phyloP scores from a whole-genome alignment of 2,329 filamentous ascomycete genomes.

The Colletotrichum filicis region DNA sequence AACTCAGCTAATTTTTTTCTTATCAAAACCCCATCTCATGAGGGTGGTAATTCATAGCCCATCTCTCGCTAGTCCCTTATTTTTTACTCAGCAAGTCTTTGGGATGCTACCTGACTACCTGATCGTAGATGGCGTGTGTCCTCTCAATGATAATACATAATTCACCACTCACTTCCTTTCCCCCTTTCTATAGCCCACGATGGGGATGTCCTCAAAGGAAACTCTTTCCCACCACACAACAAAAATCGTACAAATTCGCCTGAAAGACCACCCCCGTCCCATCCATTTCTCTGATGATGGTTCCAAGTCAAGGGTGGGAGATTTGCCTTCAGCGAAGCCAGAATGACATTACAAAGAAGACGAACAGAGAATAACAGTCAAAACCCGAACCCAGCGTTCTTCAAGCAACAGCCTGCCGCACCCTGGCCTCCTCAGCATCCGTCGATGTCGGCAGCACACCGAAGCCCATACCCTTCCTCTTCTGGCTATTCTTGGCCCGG shows the following conservation, averaged over 20 bases:
- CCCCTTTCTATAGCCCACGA: background rate
- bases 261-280: no score
- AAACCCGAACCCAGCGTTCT: no score
- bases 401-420: constrained; percentile 44
- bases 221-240: background rate
- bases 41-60: background rate
- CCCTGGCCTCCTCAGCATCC: constrained; percentile 57
- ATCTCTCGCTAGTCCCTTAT: background rate
- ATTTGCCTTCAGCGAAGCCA: background rate
- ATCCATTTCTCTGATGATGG: no score
- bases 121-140: background rate
- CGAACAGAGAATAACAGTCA: background rate
- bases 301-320: background rate
- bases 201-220: background rate
- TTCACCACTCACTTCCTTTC: background rate
- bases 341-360: background rate
- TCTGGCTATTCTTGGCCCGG: constrained; percentile 62
- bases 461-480: constrained; percentile 68
- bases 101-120: background rate
- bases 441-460: constrained; percentile 54
- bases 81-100: background rate
- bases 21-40: background rate
- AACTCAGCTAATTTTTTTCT: background rate
- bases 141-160: background rate
- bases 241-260: background rate